Evolutionary conservation across 2,329 filamentous ascomycete species (phyloP), one percentile per base, ranked within the genome.

Genomic region (Colletotrichum somersetense): DNA sequence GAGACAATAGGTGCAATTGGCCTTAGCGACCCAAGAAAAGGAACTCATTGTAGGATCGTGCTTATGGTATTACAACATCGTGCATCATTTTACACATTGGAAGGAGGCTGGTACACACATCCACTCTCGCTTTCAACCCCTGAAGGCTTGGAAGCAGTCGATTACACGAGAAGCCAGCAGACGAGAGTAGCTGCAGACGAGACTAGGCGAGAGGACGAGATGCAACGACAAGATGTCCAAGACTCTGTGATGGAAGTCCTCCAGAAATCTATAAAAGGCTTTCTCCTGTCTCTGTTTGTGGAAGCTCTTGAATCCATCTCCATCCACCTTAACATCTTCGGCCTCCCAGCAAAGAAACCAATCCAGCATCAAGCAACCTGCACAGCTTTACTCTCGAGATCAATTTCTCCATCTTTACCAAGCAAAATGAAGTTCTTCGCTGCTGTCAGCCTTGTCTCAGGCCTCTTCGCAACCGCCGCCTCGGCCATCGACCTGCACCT

Each of bases 401-500:
- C 57, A 2, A 2, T 62, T 20, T 30, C 57, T 62, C 57, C 57
- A 50, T 62, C 65, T 62, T 56, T 67, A 23, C 14, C 57, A 67
- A 67, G 20, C 14, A 67, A n/a, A 62, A 67, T 67, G 65, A 67
- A 67, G 65, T 62, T 67, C 30, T 62, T 48, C 20, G 46, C 57
- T 57, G 48, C 7, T 33, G 35, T 11, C 65, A 67, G 46, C 65
- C 65, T 67, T 38, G 57, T 62, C 48, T 67, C 65, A 26, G 57
- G 65, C 65, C 65, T 67, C 56, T 67, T 67, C 57, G 65, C 65
- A n/a, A 67, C 57, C 40, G 65, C 65, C 57, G 57, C 65, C 65
- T 67, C 65, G 65, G 65, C 65, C 57, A 8, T 67, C 58, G 65
- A 67, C 65, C 65, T 67, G 48, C 65, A 67, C 48, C 65, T 67